Evolutionary conservation across 2,329 filamentous ascomycete species (phyloP).

Genomic region (Penicillium sp.): DNA sequence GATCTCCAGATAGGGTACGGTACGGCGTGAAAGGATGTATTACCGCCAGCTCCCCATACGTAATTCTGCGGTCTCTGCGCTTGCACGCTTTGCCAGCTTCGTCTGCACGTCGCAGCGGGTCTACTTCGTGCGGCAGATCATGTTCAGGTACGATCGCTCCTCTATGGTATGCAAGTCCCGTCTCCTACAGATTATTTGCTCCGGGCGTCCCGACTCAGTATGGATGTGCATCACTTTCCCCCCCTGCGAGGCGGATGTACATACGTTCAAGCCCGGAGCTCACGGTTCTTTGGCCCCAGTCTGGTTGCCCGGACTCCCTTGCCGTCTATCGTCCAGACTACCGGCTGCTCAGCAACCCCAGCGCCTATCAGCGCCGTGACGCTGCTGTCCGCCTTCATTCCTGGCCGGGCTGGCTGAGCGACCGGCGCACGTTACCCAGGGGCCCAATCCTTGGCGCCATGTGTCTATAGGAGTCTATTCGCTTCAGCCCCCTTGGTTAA

Average conservation of each 20-base stretch:
- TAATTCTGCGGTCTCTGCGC: slow-evolving; percentile 10
- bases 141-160: slow-evolving; percentile 9
- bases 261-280: too few species aligned
- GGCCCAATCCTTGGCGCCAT: slow-evolving; percentile 20
- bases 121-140: neutral
- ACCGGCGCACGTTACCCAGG: too few species aligned
- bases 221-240: slow-evolving; percentile 7
- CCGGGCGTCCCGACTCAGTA: slow-evolving; percentile 10
- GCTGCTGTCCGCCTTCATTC: too few species aligned
- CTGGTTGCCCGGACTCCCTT: slow-evolving; percentile 42
- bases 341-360: slow-evolving; percentile 32
- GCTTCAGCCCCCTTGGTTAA: too few species aligned
- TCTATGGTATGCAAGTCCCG: neutral
- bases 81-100: neutral
- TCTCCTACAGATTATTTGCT: too few species aligned
- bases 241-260: neutral
- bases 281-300: slow-evolving; percentile 18
- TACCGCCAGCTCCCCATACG: slow-evolving; percentile 5
- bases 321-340: slow-evolving; percentile 34
- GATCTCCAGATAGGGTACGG: slow-evolving; percentile 35
- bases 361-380: slow-evolving; percentile 32
- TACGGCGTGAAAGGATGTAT: slow-evolving; percentile 6
- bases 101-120: neutral
- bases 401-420: slow-evolving; percentile 25
- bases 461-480: too few species aligned